Percentiles rank a stretch among this genome's conserved stretches.
phyloP scores from a whole-genome alignment of 2,329 filamentous ascomycete species.

The Stagonosporopsis chrysanthemi region DNA sequence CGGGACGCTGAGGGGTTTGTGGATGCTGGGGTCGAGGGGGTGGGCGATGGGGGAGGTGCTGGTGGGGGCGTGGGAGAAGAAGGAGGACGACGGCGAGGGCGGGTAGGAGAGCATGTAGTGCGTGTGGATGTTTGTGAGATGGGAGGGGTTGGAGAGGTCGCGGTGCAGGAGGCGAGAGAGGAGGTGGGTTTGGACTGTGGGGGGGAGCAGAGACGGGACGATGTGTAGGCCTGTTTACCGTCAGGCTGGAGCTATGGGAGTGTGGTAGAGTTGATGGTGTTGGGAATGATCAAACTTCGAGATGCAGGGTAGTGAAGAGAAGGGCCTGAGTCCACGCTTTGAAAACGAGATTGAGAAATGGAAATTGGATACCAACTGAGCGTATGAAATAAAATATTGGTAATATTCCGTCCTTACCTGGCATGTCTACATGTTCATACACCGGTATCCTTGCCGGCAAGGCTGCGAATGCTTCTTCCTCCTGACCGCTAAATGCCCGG shows the following conservation, averaged over 20 bases:
- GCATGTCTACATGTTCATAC: constrained; percentile 71
- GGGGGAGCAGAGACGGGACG: constrained; percentile 76
- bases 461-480: constrained; percentile 7
- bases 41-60: constrained; percentile 33
- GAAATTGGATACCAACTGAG: too few relatives aligned
- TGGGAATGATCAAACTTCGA: not conserved
- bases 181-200: constrained; percentile 70
- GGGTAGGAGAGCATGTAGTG: constrained; percentile 77
- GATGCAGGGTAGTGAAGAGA: not conserved
- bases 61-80: constrained; percentile 58
- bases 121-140: constrained; percentile 89
- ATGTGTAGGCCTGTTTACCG: constrained; percentile 74
- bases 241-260: constrained; percentile 21
- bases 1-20: constrained; percentile 74
- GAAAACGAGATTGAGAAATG: not conserved
- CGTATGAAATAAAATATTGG: not conserved
- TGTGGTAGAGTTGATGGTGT: not conserved
- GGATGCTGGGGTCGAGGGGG: constrained; percentile 76
- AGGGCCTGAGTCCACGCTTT: not conserved
- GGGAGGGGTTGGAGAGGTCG: constrained; percentile 74
- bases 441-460: constrained; percentile 43
- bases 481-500: constrained; percentile 31
- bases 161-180: constrained; percentile 78
- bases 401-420: constrained; percentile 61
- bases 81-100: constrained; percentile 51